Base-by-base conservation (phyloP, 2,329 filamentous ascomycete species). In the Trichoderma harzianum region DNA sequence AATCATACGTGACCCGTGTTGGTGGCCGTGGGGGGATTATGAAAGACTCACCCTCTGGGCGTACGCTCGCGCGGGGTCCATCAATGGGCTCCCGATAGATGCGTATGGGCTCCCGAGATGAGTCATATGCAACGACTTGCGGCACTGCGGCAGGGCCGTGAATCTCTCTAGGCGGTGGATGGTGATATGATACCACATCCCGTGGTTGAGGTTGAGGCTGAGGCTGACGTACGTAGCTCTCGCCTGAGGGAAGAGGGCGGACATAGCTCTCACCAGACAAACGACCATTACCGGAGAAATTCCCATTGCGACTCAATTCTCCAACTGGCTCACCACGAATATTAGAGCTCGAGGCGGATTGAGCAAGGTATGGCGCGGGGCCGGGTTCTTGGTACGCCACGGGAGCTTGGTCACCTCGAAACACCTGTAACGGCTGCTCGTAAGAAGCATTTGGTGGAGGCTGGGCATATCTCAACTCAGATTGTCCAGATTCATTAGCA, bases 1-100 rank as follows among this genome's bases (percentile, higher is more conserved):
- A 90, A 81, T 98, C 95, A 69, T 97, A 86, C 39, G 97, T 86
- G 74, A 97, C 91, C 73, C 91, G 89, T 70, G 90, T 84, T 21
- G 88, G 86, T 7, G 88, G 85, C 64, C 84, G 80, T 76, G 84
- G 84, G 61, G 84, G 84, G 2, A 82, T 82, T 82, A 88, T 85
- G n/a, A 84, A 83, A 36, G 86, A 83, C 74, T 87, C 86, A 62
- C 79, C 79, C 69, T 86, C 83, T 26, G 87, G 84, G 53, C 85
- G 86, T 36, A 84, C 79, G 76, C 84, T 86, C 77, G 84, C 82
- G 64, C 86, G 84, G 14, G 82, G 77, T 7, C 79, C 74, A 28
- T 85, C 81, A 68, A 82, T 80, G 18, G 79, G 78, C 63, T 87
- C 85, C 61, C 81, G 80, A 71, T 85, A 86, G 70, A 85, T 83